phyloP scores from a whole-genome alignment of 345 rosid genomes.

The Rubroshorea leprosula region DNA sequence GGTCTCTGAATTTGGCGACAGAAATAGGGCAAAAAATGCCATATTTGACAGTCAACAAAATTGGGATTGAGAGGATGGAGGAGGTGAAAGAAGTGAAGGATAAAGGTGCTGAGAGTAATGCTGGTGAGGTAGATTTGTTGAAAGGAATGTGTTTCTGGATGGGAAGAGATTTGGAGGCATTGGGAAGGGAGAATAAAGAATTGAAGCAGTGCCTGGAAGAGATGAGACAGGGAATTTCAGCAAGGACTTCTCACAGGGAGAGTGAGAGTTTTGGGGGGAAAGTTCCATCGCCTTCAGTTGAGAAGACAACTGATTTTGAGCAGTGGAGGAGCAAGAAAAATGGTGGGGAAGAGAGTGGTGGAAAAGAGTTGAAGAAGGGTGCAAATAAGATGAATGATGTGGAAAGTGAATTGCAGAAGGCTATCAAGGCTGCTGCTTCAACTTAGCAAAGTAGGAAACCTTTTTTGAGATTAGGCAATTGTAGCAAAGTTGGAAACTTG shows the following conservation, averaged over 20 bases:
- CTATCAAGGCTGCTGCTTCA: slow-evolving; percentile 54
- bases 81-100: slow-evolving; percentile 27
- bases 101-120: slow-evolving; percentile 13
- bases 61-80: slow-evolving; percentile 42
- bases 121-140: slow-evolving; percentile 39
- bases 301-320: slow-evolving; percentile 33
- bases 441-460: slow-evolving; percentile 20
- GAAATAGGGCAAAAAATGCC: slow-evolving; percentile 36
- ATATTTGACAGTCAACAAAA: slow-evolving; percentile 49
- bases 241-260: slow-evolving; percentile 10
- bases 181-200: slow-evolving; percentile 47
- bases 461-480: too few species aligned
- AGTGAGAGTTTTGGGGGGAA: slow-evolving; percentile 26
- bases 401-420: slow-evolving; percentile 53
- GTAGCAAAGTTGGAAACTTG: too few species aligned
- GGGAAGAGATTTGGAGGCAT: slow-evolving; percentile 46
- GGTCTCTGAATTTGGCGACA: slow-evolving; percentile 41
- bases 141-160: slow-evolving; percentile 49
- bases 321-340: slow-evolving; percentile 30
- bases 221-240: slow-evolving; percentile 28
- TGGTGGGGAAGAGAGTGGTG: slow-evolving; percentile 23
- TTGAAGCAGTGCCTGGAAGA: slow-evolving; percentile 45
- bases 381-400: slow-evolving; percentile 28
- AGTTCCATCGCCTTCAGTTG: slow-evolving; percentile 14
- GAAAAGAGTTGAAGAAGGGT: slow-evolving; percentile 27